These are phyloP conservation scores for Leishmania aethiopica DNA, from an alignment of 208 protist genomes.

Conservation along the genomic window DNA sequence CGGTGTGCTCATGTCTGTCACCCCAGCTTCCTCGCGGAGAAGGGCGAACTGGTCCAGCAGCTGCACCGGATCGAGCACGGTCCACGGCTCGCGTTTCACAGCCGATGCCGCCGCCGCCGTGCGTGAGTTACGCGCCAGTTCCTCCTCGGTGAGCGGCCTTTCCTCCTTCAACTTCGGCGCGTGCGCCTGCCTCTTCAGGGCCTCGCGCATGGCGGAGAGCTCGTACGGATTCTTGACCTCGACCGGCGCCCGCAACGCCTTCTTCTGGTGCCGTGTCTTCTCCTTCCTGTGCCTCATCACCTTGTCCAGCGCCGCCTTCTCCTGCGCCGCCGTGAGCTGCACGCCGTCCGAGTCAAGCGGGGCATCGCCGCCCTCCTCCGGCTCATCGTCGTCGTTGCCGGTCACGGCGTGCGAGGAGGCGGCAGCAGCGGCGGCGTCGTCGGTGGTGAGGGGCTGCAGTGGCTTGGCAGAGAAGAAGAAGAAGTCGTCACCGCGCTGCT, in stretches of 20 bases:
- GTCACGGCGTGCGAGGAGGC: constrained; percentile 20
- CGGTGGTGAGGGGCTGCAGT: constrained; percentile 27
- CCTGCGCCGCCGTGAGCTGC: constrained; percentile 41
- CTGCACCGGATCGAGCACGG: constrained; percentile 72
- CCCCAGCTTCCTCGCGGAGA: constrained; percentile 44
- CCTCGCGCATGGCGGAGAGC: constrained; percentile 55
- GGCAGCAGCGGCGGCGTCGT: neutral
- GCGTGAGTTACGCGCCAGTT: constrained; percentile 63
- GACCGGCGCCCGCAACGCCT: constrained; percentile 76
- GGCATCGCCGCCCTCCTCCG: neutral
- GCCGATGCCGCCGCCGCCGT: constrained; percentile 31
- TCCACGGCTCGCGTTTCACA: constrained; percentile 42
- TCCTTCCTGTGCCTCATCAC: constrained; percentile 50
- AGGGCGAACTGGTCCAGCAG: constrained; percentile 80
- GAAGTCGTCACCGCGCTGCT: constrained; percentile 70
- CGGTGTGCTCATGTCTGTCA: constrained; percentile 42
- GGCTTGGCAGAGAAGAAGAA: constrained; percentile 94
- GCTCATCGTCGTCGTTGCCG: constrained; percentile 9
- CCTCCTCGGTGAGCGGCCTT: constrained; percentile 67
- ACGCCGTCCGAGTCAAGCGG: constrained; percentile 28
- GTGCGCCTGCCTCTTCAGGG: constrained; percentile 36
- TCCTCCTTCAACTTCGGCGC: constrained; percentile 44
- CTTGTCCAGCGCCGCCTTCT: constrained; percentile 38
- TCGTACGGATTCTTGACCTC: constrained; percentile 80
- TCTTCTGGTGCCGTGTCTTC: constrained; percentile 77